Evolutionary conservation across 1,139 yeast species (phyloP).

Genomic region (Meyerozyma carpophila): DNA sequence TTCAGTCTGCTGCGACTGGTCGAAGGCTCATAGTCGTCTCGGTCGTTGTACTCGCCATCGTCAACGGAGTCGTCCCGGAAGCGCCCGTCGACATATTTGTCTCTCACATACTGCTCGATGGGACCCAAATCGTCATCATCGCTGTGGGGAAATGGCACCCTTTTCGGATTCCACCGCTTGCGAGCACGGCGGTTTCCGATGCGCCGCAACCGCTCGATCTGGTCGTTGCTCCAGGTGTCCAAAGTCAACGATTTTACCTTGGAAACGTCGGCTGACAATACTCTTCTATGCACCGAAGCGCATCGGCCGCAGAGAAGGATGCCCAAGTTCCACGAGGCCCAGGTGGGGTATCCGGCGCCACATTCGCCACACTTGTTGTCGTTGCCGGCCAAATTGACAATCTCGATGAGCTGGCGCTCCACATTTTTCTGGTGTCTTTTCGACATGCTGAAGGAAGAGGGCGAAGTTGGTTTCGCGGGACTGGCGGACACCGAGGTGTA

Average conservation of each 20-base stretch:
- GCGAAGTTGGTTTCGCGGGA: background rate
- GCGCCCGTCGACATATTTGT: slow-evolving; percentile 45
- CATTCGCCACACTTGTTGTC: slow-evolving; percentile 74
- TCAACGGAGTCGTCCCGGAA: slow-evolving; percentile 33
- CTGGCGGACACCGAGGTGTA: background rate
- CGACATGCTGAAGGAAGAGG: slow-evolving; percentile 14
- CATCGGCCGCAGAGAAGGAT: slow-evolving; percentile 73
- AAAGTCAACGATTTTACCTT: slow-evolving; percentile 75
- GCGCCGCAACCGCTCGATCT: slow-evolving; percentile 51
- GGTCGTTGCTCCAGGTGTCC: slow-evolving; percentile 68
- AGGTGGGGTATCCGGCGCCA: slow-evolving; percentile 55
- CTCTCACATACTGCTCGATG: slow-evolving; percentile 48
- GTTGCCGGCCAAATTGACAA: slow-evolving; percentile 34
- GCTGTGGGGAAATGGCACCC: slow-evolving; percentile 65
- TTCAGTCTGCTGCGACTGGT: slow-evolving; percentile 14
- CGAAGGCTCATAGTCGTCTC: slow-evolving; percentile 9
- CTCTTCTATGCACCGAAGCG: slow-evolving; percentile 70
- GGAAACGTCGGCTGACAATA: slow-evolving; percentile 49
- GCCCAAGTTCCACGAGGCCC: slow-evolving; percentile 51
- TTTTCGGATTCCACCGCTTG: slow-evolving; percentile 56
- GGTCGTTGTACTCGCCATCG: slow-evolving; percentile 20
- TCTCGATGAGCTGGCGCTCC: slow-evolving; percentile 40
- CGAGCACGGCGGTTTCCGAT: slow-evolving; percentile 67
- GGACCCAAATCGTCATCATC: slow-evolving; percentile 49
- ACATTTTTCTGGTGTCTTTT: slow-evolving; percentile 31